phyloP scores from a whole-genome alignment of 2,329 filamentous ascomycete species.

The Penicillium rolfsii region DNA sequence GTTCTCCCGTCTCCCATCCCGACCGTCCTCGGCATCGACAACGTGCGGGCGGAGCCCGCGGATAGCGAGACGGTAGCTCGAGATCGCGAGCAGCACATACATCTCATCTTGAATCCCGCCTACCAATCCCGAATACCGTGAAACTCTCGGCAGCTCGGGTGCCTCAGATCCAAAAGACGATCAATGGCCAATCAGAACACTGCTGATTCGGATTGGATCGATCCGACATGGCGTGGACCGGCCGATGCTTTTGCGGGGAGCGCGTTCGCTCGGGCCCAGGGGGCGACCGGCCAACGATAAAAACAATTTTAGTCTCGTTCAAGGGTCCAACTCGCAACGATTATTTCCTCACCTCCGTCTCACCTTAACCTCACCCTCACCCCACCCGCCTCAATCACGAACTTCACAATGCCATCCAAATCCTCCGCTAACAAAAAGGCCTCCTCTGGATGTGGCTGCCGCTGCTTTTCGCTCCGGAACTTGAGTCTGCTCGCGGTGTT shows the following conservation, averaged over 20 bases:
- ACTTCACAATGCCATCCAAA: conserved; percentile 30
- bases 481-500: conserved; percentile 40
- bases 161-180: too few species aligned
- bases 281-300: not conserved
- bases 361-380: conserved; percentile 4
- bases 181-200: conserved; percentile 16
- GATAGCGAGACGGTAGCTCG: not conserved
- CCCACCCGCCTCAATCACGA: not conserved
- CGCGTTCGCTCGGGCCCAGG: not conserved
- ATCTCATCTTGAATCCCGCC: not conserved
- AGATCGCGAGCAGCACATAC: not conserved
- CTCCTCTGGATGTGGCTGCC: conserved; percentile 28
- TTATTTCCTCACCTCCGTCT: not conserved
- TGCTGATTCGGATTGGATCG: conserved; percentile 24
- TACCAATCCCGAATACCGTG: not conserved
- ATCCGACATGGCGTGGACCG: conserved; percentile 30
- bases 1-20: not conserved
- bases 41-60: not conserved
- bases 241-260: not conserved
- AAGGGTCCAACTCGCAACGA: not conserved
- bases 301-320: not conserved
- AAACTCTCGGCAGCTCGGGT: conserved; percentile 1
- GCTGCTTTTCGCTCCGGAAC: conserved; percentile 35
- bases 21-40: not conserved
- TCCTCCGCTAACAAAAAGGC: conserved; percentile 27